phyloP scores from a whole-genome alignment of 345 rosid species.

The Gynandropsis gynandra region DNA sequence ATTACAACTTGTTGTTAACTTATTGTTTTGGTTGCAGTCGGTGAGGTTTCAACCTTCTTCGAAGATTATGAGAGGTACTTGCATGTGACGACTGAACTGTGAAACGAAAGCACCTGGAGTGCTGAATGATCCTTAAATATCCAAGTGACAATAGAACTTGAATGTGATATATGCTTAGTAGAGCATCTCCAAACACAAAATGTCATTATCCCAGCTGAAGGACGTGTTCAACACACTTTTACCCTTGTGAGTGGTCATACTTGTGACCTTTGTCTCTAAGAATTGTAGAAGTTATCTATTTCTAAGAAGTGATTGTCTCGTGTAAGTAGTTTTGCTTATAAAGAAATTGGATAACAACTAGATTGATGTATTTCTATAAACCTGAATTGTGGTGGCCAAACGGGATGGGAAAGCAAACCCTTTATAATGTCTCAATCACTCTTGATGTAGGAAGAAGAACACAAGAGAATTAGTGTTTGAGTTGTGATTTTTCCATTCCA shows the following conservation, averaged over 20 bases:
- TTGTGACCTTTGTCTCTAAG: too few relatives aligned
- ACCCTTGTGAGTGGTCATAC: constrained; percentile 54
- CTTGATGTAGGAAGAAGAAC: too few relatives aligned
- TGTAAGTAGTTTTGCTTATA: neutral
- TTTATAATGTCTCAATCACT: constrained; percentile 59
- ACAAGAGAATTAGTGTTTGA: too few relatives aligned
- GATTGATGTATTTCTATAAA: constrained; percentile 83
- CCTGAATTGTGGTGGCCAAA: constrained; percentile 99
- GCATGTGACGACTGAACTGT: constrained; percentile 71
- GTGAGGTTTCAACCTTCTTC: constrained; percentile 86
- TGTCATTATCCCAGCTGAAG: constrained; percentile 49
- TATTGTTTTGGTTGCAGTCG: constrained; percentile 49
- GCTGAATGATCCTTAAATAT: constrained; percentile 72
- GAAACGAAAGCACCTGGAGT: constrained; percentile 56
- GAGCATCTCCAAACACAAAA: constrained; percentile 77
- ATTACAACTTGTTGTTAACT: neutral
- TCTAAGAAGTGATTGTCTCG: too few relatives aligned
- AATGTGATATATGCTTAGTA: constrained; percentile 48
- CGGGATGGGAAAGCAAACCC: constrained; percentile 95
- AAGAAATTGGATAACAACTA: constrained; percentile 19
- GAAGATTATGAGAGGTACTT: constrained; percentile 70
- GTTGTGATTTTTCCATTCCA: too few relatives aligned
- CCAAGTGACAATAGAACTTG: constrained; percentile 68
- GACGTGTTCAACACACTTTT: constrained; percentile 52
- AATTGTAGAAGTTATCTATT: too few relatives aligned